Percentiles rank a stretch among this genome's conserved stretches.
Conservation (phyloP, 1,139 yeast genomes). For the Saccharomyces pastorianus region DNA sequence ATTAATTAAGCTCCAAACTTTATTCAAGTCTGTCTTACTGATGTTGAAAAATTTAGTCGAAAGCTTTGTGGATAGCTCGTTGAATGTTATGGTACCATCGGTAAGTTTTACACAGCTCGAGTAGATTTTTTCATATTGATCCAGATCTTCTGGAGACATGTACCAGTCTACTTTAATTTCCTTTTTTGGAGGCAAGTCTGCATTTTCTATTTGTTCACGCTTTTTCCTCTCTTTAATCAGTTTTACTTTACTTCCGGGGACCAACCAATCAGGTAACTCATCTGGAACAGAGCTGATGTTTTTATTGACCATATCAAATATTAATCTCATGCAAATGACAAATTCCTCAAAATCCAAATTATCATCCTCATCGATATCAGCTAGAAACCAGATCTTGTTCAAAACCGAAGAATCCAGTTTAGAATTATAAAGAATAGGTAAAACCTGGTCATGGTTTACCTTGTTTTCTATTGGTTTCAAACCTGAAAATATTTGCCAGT, state of each 20-base stretch:
- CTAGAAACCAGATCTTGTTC: conserved; percentile 79
- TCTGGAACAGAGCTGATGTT: conserved; percentile 55
- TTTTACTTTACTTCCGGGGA: conserved; percentile 83
- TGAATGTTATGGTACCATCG: conserved; percentile 83
- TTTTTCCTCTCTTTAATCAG: conserved; percentile 48
- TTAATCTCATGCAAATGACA: conserved; percentile 92
- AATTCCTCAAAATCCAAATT: conserved; percentile 91
- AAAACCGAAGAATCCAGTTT: conserved; percentile 69
- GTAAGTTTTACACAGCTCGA: conserved; percentile 46
- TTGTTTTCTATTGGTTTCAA: conserved; percentile 71
- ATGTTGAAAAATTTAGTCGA: conserved; percentile 63
- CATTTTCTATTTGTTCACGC: conserved; percentile 41
- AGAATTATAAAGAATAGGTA: conserved; percentile 82
- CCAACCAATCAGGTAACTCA: conserved; percentile 78
- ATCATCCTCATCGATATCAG: conserved; percentile 92
- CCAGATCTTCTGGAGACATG: conserved; percentile 78
- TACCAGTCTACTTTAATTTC: conserved; percentile 80
- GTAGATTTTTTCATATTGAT: conserved; percentile 72
- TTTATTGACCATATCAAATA: conserved; percentile 84
- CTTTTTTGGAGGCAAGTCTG: conserved; percentile 20
- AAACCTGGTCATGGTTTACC: conserved; percentile 76
- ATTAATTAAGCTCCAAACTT: conserved; percentile 92
- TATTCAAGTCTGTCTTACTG: conserved; percentile 75
- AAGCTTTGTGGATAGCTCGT: conserved; percentile 52
- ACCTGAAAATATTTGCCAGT: conserved; percentile 95